A percentile compares a stretch with the other conserved stretches of the same genome.
phyloP scores from a whole-genome alignment of 139 green algal species.

The Closterium sp. region DNA sequence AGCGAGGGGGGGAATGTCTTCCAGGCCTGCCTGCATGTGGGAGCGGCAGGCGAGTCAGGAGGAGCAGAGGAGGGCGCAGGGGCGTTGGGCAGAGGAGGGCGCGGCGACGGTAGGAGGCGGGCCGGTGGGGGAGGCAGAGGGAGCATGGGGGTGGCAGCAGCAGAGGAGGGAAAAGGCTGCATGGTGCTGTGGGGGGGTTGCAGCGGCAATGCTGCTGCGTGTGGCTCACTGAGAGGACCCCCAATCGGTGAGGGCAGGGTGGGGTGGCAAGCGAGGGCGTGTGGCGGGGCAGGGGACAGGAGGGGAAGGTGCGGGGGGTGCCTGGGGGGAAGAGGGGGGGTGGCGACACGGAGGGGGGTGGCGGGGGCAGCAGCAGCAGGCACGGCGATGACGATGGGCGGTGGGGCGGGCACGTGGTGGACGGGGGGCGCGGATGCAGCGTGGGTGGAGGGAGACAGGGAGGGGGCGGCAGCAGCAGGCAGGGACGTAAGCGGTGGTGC shows the following conservation, averaged over 20 bases:
- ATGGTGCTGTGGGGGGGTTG: neutral
- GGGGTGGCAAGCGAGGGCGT: neutral
- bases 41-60: no score
- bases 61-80: neutral
- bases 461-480: neutral
- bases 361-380: neutral
- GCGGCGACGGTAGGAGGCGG: neutral
- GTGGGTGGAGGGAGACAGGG: neutral
- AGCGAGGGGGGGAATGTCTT: neutral
- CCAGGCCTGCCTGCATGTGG: neutral
- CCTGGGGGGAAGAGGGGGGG: neutral
- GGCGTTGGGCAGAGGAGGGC: neutral
- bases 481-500: neutral
- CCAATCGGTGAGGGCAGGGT: neutral
- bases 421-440: no score
- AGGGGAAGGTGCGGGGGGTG: neutral
- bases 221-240: neutral
- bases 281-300: neutral
- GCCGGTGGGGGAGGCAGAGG: neutral
- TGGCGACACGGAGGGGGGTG: neutral
- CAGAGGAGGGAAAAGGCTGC: neutral
- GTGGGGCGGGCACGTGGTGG: neutral
- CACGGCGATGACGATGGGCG: neutral
- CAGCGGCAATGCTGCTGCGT: neutral
- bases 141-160: neutral